phyloP scores from a whole-genome alignment of 352 stramenopile species.

The Pythium chondricola region DNA sequence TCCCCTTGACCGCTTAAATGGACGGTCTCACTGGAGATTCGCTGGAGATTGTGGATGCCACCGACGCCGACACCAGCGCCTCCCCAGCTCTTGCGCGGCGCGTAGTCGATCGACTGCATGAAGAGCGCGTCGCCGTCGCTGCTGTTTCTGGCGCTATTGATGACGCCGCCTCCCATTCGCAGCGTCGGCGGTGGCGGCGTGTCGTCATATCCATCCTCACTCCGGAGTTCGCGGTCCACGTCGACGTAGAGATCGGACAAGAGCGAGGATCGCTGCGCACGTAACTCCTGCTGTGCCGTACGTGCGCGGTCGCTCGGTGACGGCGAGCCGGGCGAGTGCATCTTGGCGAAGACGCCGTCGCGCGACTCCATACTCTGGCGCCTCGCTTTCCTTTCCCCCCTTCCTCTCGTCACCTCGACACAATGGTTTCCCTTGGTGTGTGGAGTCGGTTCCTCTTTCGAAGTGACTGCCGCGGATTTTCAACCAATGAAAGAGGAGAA shows the following conservation, averaged over 20 bases:
- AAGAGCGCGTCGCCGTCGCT: constrained; percentile 1
- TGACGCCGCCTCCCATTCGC: neutral
- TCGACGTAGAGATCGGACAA: neutral
- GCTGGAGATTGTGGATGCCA: neutral
- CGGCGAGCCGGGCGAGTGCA: constrained; percentile 7
- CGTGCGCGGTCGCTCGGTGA: neutral
- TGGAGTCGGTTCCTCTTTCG: too few species aligned
- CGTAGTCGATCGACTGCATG: constrained; percentile 18
- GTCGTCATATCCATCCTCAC: neutral
- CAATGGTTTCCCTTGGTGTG: too few species aligned
- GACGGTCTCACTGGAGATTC: constrained; percentile 17
- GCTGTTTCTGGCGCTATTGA: neutral
- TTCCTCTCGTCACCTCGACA: too few species aligned
- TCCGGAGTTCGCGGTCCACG: neutral
- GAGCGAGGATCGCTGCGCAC: neutral
- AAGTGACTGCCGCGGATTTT: neutral
- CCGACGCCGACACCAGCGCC: neutral
- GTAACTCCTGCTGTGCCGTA: neutral
- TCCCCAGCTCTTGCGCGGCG: constrained; percentile 1
- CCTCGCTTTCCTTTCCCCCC: neutral
- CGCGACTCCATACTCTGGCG: constrained; percentile 7
- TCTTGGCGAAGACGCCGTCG: constrained; percentile 12
- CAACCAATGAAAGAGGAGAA: constrained; percentile 2
- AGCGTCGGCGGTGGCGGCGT: constrained; percentile 1
- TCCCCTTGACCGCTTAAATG: constrained; percentile 4